phyloP scores from a whole-genome alignment of 768 basidiomycete species.

The Crucibulum laeve region DNA sequence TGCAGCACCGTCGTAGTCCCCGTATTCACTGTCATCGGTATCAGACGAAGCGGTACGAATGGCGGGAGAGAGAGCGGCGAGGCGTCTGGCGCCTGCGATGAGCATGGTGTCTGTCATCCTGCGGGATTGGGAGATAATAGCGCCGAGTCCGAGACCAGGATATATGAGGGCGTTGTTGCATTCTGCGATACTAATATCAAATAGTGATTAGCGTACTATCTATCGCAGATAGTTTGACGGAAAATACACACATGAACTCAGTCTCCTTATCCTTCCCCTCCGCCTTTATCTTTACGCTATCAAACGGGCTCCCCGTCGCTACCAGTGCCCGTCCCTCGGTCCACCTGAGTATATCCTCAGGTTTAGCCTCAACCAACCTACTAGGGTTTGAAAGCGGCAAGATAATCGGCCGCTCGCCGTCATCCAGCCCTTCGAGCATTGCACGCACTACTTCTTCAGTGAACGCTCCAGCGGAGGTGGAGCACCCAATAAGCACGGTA shows the following conservation, averaged over 20 bases:
- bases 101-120: slow-evolving; percentile 83
- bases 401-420: slow-evolving; percentile 65
- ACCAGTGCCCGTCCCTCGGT: slow-evolving; percentile 74
- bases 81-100: slow-evolving; percentile 69
- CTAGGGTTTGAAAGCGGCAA: slow-evolving; percentile 85
- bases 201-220: not conserved
- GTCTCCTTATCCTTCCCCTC: slow-evolving; percentile 63
- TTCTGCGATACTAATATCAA: slow-evolving; percentile 53
- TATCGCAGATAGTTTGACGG: not conserved
- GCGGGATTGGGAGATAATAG: slow-evolving; percentile 62
- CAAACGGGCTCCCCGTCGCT: slow-evolving; percentile 85
- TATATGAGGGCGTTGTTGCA: slow-evolving; percentile 82
- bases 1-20: slow-evolving; percentile 62
- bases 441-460: slow-evolving; percentile 64
- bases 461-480: slow-evolving; percentile 76
- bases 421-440: slow-evolving; percentile 41
- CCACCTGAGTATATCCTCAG: slow-evolving; percentile 72
- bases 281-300: slow-evolving; percentile 56
- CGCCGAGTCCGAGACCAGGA: slow-evolving; percentile 81
- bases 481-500: slow-evolving; percentile 82
- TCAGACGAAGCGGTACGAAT: slow-evolving; percentile 25
- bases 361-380: slow-evolving; percentile 68
- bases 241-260: slow-evolving; percentile 40
- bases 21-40: slow-evolving; percentile 4
- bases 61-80: slow-evolving; percentile 74